Percentiles rank a stretch among this genome's conserved stretches.
Evolutionary conservation across 305 asterid species (phyloP).

Genomic region (Fraxinus nigra): DNA sequence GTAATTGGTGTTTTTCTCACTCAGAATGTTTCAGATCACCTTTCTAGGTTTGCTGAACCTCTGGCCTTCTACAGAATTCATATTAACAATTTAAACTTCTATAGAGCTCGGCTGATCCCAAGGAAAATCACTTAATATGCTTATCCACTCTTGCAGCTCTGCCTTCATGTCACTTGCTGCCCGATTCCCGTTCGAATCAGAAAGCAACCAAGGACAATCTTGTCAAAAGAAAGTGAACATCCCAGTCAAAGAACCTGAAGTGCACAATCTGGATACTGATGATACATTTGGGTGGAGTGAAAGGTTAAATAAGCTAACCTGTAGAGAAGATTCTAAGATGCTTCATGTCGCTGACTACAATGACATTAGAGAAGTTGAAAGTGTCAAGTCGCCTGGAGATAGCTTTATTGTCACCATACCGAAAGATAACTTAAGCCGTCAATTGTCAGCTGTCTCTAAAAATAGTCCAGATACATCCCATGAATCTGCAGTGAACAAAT

Average conservation of each 20-base stretch:
- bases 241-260: constrained; percentile 47
- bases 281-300: constrained; percentile 45
- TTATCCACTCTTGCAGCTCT: constrained; percentile 30
- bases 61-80: not conserved
- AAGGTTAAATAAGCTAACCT: constrained; percentile 32
- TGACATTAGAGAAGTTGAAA: constrained; percentile 36
- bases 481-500: constrained; percentile 41
- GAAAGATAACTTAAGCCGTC: constrained; percentile 32
- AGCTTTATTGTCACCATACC: constrained; percentile 30
- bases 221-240: constrained; percentile 37
- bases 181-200: not conserved
- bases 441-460: constrained; percentile 38
- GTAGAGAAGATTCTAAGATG: constrained; percentile 34
- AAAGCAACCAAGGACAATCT: constrained; percentile 25
- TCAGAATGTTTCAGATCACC: constrained; percentile 62
- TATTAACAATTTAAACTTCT: not conserved
- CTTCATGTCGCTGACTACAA: constrained; percentile 36
- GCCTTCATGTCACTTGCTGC: constrained; percentile 2
- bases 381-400: constrained; percentile 29
- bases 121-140: constrained; percentile 7
- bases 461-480: constrained; percentile 35
- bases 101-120: constrained; percentile 15
- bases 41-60: constrained; percentile 68
- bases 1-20: constrained; percentile 1
- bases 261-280: constrained; percentile 39